Conservation (phyloP, 208 protist species). For the Leishmania tarentolae region DNA sequence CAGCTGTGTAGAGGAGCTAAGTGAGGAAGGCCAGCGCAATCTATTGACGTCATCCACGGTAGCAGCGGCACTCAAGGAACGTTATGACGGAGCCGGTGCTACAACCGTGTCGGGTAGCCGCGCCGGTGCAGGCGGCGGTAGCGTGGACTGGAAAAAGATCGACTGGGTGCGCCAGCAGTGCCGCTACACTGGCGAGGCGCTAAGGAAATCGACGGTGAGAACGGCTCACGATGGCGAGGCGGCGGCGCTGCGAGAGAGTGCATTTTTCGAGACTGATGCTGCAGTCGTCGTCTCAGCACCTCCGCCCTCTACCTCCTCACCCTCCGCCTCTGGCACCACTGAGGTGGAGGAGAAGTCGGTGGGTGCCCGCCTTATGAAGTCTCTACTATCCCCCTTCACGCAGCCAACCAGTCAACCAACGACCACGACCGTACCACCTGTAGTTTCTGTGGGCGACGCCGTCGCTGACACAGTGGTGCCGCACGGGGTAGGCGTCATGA, state of each 20-base stretch:
- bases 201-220: not conserved
- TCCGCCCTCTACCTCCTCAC: not conserved
- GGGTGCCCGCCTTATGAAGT: slow-evolving; percentile 26
- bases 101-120: not conserved
- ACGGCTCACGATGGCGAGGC: not conserved
- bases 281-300: not conserved
- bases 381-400: slow-evolving; percentile 30
- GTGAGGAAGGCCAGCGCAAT: slow-evolving; percentile 16
- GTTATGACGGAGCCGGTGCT: slow-evolving; percentile 9
- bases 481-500: slow-evolving; percentile 35
- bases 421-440: not conserved
- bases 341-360: slow-evolving; percentile 17
- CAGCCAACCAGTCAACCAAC: not conserved
- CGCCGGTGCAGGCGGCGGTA: not conserved
- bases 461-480: slow-evolving; percentile 3
- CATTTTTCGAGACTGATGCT: not conserved
- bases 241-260: not conserved
- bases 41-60: slow-evolving; percentile 13
- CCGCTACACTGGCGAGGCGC: slow-evolving; percentile 29
- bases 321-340: not conserved
- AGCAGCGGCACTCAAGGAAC: slow-evolving; percentile 18
- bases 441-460: not conserved
- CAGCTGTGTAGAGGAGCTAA: slow-evolving; percentile 15
- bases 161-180: slow-evolving; percentile 34
- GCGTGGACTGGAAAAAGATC: slow-evolving; percentile 29